phyloP scores from a whole-genome alignment of 2,329 filamentous ascomycete species.

The Trichophyton mentagrophytes region DNA sequence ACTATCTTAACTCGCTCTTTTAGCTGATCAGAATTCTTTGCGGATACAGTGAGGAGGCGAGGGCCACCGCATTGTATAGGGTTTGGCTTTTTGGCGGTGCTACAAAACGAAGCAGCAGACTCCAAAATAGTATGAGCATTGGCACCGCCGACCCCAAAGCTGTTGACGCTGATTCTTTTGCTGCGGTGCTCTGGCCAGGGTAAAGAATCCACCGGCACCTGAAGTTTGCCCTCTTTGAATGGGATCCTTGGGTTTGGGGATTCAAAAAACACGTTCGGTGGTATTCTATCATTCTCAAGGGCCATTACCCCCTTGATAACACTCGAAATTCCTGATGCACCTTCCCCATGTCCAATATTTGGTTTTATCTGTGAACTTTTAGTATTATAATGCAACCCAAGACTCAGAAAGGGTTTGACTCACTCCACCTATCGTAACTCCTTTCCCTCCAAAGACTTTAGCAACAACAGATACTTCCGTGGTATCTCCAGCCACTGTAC shows the following conservation, averaged over 20 bases:
- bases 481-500: slow-evolving; percentile 22
- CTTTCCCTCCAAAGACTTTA: slow-evolving; percentile 8
- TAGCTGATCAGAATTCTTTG: background rate
- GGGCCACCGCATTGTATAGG: background rate
- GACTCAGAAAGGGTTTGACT: slow-evolving; percentile 2
- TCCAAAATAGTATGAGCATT: slow-evolving; percentile 20
- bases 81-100: background rate
- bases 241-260: slow-evolving; percentile 19
- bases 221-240: slow-evolving; percentile 13
- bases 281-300: slow-evolving; percentile 19
- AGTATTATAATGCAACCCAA: slow-evolving; percentile 11
- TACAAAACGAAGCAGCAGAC: slow-evolving; percentile 4
- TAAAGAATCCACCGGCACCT: slow-evolving; percentile 13
- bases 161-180: slow-evolving; percentile 23
- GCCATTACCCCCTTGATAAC: slow-evolving; percentile 19
- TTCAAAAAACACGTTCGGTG: slow-evolving; percentile 19
- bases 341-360: slow-evolving; percentile 19
- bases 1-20: background rate
- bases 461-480: slow-evolving; percentile 13
- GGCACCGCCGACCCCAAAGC: slow-evolving; percentile 22
- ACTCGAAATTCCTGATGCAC: slow-evolving; percentile 18
- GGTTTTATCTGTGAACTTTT: slow-evolving; percentile 14
- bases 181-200: slow-evolving; percentile 19
- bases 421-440: slow-evolving; percentile 16
- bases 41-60: background rate